A percentile compares a stretch with the other conserved stretches of the same genome.
Conservation (phyloP, 345 rosid species). For the Corymbia maculata region DNA sequence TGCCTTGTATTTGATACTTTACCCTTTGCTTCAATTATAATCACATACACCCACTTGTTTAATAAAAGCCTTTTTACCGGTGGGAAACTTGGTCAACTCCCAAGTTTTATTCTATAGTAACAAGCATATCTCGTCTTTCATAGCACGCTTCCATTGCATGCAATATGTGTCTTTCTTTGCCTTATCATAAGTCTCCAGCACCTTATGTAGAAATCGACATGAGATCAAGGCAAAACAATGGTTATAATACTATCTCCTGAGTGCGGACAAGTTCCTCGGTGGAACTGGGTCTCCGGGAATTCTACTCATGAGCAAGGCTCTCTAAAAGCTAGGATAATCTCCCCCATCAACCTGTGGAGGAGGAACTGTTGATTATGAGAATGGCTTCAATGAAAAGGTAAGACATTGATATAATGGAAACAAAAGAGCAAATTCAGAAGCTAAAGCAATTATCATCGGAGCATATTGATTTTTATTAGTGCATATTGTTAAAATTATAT, state of each 20-base stretch:
- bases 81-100: too few species aligned
- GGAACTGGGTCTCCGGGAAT: slow-evolving; percentile 56
- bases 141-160: too few species aligned
- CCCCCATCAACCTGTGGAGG: slow-evolving; percentile 64
- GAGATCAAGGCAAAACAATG: slow-evolving; percentile 33
- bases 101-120: too few species aligned
- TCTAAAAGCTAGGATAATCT: slow-evolving; percentile 24
- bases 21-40: too few species aligned
- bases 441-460: neutral
- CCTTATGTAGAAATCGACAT: slow-evolving; percentile 45
- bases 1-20: too few species aligned
- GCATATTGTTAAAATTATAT: too few species aligned
- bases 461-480: neutral
- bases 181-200: neutral
- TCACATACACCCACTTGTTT: too few species aligned
- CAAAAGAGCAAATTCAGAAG: neutral
- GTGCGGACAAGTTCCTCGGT: slow-evolving; percentile 52
- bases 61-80: too few species aligned
- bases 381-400: slow-evolving; percentile 38
- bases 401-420: neutral
- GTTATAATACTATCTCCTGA: slow-evolving; percentile 44
- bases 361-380: slow-evolving; percentile 49
- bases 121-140: too few species aligned
- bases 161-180: too few species aligned
- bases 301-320: slow-evolving; percentile 37